phyloP scores from a whole-genome alignment of 139 green algal species.

The Volvox reticuliferus region DNA sequence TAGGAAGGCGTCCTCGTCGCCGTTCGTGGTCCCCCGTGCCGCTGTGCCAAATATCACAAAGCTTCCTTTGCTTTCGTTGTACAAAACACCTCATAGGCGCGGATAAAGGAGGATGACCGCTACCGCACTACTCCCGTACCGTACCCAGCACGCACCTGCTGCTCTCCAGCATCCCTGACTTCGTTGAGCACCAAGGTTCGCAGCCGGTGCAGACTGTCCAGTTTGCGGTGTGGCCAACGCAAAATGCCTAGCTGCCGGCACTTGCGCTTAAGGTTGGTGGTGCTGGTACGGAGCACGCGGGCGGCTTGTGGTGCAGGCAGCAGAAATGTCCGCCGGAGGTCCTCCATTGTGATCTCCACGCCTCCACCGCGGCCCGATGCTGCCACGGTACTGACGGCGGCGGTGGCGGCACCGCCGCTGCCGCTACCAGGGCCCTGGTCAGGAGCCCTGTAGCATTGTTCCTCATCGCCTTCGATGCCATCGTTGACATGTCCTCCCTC shows the following conservation, averaged over 20 bases:
- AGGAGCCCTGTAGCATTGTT: neutral
- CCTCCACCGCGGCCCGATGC: neutral
- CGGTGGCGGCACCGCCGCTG: neutral
- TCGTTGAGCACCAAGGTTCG: neutral
- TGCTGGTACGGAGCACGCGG: slow-evolving; percentile 58
- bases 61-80: no score
- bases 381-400: neutral
- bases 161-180: neutral
- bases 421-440: neutral
- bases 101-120: no score
- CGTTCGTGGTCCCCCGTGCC: no score
- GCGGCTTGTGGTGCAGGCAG: slow-evolving; percentile 49
- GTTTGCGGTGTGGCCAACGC: slow-evolving; percentile 69
- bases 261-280: slow-evolving; percentile 69
- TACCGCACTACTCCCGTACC: neutral
- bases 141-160: neutral
- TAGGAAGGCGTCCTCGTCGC: no score
- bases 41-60: no score
- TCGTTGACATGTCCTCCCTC: neutral
- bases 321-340: neutral
- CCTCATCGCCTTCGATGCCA: neutral
- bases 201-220: slow-evolving; percentile 58
- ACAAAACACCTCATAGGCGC: no score
- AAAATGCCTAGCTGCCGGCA: slow-evolving; percentile 68
- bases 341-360: neutral